phyloP scores from a whole-genome alignment of 805 yeast genomes.

The Helenozyma baotianmanensis region DNA sequence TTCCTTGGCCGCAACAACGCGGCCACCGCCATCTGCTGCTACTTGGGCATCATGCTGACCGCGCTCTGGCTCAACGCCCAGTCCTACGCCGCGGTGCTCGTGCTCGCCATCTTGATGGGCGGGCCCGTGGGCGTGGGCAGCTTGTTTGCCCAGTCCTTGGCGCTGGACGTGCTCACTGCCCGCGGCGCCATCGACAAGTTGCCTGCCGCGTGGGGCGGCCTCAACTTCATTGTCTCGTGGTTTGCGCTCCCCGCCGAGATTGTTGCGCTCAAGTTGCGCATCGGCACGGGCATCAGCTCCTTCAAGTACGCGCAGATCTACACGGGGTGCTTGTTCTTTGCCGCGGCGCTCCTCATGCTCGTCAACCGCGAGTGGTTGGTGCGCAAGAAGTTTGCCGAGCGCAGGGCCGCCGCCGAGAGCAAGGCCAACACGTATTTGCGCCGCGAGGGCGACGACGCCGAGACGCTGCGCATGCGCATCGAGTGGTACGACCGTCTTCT shows the following conservation, averaged over 20 bases:
- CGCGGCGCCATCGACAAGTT: conserved; percentile 17
- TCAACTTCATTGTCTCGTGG: conserved; percentile 29
- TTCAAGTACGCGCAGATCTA: conserved; percentile 58
- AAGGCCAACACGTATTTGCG: not conserved
- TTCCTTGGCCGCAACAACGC: conserved; percentile 43
- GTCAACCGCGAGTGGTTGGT: conserved; percentile 53
- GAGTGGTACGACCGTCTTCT: conserved; percentile 11
- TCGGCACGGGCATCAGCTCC: conserved; percentile 19
- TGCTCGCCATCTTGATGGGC: conserved; percentile 27
- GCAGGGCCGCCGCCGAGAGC: conserved; percentile 6
- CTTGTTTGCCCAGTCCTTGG: conserved; percentile 17
- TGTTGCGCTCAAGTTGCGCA: conserved; percentile 39
- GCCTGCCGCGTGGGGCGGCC: conserved; percentile 38
- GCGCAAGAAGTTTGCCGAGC: conserved; percentile 8
- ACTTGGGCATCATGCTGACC: conserved; percentile 22
- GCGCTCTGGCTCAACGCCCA: conserved; percentile 39
- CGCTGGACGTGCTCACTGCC: conserved; percentile 10
- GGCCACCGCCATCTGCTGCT: conserved; percentile 17
- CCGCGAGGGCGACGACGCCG: not conserved
- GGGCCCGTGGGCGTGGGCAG: conserved; percentile 27
- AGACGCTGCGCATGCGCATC: conserved; percentile 5
- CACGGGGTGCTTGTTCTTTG: conserved; percentile 48
- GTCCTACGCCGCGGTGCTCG: conserved; percentile 27
- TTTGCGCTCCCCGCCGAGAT: conserved; percentile 47
- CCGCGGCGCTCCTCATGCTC: conserved; percentile 38